Base-by-base conservation (phyloP, 208 protist species). In the Trypanosoma rangeli region DNA sequence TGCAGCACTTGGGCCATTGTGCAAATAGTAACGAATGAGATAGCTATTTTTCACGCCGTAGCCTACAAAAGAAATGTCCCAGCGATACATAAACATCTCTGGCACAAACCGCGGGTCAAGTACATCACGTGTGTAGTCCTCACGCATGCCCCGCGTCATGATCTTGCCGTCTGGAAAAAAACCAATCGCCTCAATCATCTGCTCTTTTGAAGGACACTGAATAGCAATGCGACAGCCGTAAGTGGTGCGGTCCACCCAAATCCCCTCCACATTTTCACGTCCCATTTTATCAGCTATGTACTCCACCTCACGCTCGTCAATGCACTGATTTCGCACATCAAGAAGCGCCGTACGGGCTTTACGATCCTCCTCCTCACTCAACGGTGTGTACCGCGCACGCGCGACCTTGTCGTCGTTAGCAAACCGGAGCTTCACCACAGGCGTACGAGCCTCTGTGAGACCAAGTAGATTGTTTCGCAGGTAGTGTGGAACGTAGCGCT, bases 41-140 rank as follows among this genome's bases (percentile, higher is more conserved):
- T 92, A 94, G 74, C 87, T 94, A 68, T 96, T 96, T 85, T 96
- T 96, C 22, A 96, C 91, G 31, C 88, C 88, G 73, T 96, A 96
- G 2, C 81, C 87, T 16, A 94, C 87, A 62, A 96, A 96, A 9
- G 86, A 93, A 64, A 94, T 92, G 70, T 96, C 91, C 89, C 91
- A 96, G 68, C 87, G 86, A 79, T 94, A 96, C 79, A 94, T 85
- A 66, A 85, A 92, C 82, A 96, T 87, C 74, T 96, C 88, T 16
- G 91, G 91, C 55, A 93, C 86, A 63, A 86, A 94, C 52, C 85
- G 81, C 31, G 68, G 79, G 76, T 94, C 88, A n/a, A 94, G 76
- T 12, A 93, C 78, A 67, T 96, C 91, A 64, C 91, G 86, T 18
- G 89, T 93, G 77, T 94, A 93, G 64, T 93, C 80, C 68, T 94